Evolutionary conservation across 139 green algal genomes (phyloP), one percentile per base, ranked within the genome.

Genomic region (Chlorella sp.): DNA sequence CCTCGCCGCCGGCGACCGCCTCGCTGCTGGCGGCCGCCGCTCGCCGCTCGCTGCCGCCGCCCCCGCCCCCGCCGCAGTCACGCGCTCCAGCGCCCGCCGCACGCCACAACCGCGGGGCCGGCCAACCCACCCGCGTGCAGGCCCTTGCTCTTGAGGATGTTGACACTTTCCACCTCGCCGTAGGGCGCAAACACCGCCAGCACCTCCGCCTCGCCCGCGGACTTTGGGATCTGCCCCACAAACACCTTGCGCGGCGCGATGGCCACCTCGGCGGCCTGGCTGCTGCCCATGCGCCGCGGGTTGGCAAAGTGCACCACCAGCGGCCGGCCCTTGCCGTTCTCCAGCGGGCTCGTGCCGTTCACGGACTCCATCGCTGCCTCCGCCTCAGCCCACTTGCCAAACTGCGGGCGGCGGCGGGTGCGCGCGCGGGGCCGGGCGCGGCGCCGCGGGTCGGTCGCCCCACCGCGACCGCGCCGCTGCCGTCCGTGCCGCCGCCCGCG

Each of bases 161-260:
- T 91, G 8, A 96, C 64, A 55, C 88, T 79, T 8, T 86, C 81
- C 15, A 97, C 90, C 48, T 93, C 86, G 9, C 93, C 93, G 82
- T 86, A 95, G 0, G 86, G 84, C 21, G 81, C 74, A 79, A 96
- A 97, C 9, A 96, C 60, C 12, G 78, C 55, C 5, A 81, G 68
- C 14, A 97, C 65, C n/a, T 89, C 69, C 17, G 88, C 77, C 68
- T 93, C 84, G 17, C 78, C 87, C 12, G 82, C 81, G 40, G 79
- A 83, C 15, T 83, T 78, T 3, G 92, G 89, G 1, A 97, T 88
- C 90, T 96, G 91, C 42, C 91, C 92, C 55, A 96, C 84, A 82
- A 96, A 97, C 59, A 97, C 85, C 83, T 96, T 97, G 84, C 90
- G 92, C 8, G 91, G 91, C 42, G 91, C 89, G 59, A 97, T 87